Percentiles rank a stretch among this genome's conserved stretches.
These are phyloP conservation scores for Thymus quinquecostatus DNA, from an alignment of 257 asterid species.

Conservation along the genomic window DNA sequence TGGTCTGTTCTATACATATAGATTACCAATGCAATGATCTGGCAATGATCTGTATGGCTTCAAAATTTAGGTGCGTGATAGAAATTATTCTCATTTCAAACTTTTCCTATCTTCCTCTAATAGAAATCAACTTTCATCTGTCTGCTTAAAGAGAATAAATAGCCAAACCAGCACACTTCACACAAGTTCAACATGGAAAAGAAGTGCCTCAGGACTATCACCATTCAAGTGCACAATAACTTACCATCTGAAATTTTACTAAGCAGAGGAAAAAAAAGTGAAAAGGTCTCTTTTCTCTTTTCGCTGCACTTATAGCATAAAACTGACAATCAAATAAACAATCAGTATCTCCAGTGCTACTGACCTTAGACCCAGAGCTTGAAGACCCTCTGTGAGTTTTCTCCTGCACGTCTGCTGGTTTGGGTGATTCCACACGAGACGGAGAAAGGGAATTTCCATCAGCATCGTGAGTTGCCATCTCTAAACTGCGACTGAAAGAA, in stretches of 20 bases:
- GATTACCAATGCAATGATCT: background rate
- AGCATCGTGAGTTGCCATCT: constrained; percentile 46
- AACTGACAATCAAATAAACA: constrained; percentile 12
- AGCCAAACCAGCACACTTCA: background rate
- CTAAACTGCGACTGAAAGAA: background rate
- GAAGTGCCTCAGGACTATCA: background rate
- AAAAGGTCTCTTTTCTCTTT: background rate
- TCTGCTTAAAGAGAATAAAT: background rate
- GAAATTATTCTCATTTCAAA: background rate
- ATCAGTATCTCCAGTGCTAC: constrained; percentile 17
- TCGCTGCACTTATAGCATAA: constrained; percentile 8
- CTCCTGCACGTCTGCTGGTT: constrained; percentile 36
- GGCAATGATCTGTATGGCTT: background rate
- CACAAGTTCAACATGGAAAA: background rate
- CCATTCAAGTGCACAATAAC: background rate
- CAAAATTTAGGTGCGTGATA: background rate
- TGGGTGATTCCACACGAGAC: constrained; percentile 42
- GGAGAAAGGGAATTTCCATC: constrained; percentile 46
- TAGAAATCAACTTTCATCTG: background rate
- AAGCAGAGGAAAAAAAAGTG: background rate
- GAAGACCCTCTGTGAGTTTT: constrained; percentile 39
- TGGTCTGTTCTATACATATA: background rate
- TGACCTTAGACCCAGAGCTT: constrained; percentile 48
- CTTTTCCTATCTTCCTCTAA: background rate
- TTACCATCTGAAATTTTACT: background rate